Evolutionary conservation across 768 basidiomycete genomes (phyloP), one percentile per base, ranked within the genome.

Genomic region (Clavaria fumosa): DNA sequence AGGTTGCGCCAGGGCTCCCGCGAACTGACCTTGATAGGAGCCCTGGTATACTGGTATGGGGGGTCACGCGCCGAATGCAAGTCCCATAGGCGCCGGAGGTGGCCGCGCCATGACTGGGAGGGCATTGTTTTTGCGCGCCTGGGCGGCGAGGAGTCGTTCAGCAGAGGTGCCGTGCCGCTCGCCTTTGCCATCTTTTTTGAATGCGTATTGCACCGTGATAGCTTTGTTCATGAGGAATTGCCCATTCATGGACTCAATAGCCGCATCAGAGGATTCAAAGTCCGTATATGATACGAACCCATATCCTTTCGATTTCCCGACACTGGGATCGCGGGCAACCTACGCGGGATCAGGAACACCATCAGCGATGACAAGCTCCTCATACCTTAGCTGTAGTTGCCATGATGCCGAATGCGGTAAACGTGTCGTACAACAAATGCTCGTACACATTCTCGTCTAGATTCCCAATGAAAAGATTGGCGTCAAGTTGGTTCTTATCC

Each of bases 221-320:
- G 90, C 82, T 61, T 96, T 96, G 67, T 97, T 96, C 81, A 91
- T 91, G 33, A 97, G 68, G 72, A 88, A 96, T 52, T 97, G 91
- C 26, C 78, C 76, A 48, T 96, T 91, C 93, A 97, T 96, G 7
- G 86, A 75, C 56, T 96, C 95, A 40, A 93, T 71, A 12, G 95
- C 93, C 4, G 85, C 85, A 55, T 99, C 95, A 24, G 95, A 86
- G 5, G 91, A 75, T 53, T 97, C 93, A 55, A 99, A 99, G 52
- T 96, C 90, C 38, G 90, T 90, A 59, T 89, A 99, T 11, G 90
- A 81, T 40, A 95, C 84, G 55, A 97, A 99, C 35, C 90, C 95
- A 53, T 95, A 96, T 41, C 93, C 90, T 66, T 96, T 96, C 30
- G 90, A 95, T 38, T 70, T 68, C 23, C 90, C 89, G 0, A 72